phyloP scores from a whole-genome alignment of 163 green algal species.

The Chloromonas sp. region DNA sequence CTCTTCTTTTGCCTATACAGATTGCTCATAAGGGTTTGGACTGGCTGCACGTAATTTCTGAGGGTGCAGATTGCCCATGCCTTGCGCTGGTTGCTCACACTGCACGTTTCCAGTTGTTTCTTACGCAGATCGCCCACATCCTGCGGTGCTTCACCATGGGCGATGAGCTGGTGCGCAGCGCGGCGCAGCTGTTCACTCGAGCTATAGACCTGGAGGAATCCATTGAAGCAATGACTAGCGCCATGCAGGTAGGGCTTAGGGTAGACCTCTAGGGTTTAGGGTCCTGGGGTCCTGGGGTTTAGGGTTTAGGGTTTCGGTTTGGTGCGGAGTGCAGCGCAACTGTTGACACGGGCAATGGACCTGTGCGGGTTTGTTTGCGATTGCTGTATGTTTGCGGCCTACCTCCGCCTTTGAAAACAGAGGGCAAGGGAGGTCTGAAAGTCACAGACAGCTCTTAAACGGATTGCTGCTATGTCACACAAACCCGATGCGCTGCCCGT shows the following conservation, averaged over 20 bases:
- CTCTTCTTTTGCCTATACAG: too few relatives aligned
- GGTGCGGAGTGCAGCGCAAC: conserved; percentile 40
- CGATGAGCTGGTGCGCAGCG: conserved; percentile 47
- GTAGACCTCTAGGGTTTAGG: neutral
- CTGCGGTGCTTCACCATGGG: conserved; percentile 48
- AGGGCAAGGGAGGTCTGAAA: too few relatives aligned
- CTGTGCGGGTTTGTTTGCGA: neutral
- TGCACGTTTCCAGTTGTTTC: neutral
- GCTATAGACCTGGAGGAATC: conserved; percentile 34
- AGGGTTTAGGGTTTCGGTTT: neutral
- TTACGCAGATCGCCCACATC: conserved; percentile 31
- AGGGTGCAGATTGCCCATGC: neutral
- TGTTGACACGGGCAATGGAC: conserved; percentile 48
- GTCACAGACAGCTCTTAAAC: too few relatives aligned
- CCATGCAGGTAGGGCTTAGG: neutral
- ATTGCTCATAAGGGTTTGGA: neutral
- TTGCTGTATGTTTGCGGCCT: too few relatives aligned
- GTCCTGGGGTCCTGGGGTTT: too few relatives aligned
- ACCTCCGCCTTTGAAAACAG: too few relatives aligned
- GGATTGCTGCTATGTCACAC: too few relatives aligned
- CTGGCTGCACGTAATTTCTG: neutral
- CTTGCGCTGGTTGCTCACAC: neutral
- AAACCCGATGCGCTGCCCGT: too few relatives aligned
- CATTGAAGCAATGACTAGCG: conserved; percentile 15
- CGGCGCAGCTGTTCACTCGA: conserved; percentile 47